Percentiles rank a stretch among this genome's conserved stretches.
These are phyloP conservation scores for Ormosia emarginata DNA, from an alignment of 306 rosid genomes.

Conservation along the genomic window DNA sequence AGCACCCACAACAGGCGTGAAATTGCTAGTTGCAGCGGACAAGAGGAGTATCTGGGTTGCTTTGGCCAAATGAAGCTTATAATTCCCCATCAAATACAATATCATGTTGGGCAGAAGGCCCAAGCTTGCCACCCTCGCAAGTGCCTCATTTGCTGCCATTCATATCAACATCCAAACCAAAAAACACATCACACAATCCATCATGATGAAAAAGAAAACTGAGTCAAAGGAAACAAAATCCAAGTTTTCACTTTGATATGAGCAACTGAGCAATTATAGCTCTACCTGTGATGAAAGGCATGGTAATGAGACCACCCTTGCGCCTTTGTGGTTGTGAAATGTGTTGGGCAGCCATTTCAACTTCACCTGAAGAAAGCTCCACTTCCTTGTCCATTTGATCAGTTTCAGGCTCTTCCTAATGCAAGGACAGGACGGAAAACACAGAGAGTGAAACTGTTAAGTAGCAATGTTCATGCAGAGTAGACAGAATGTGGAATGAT, in stretches of 20 bases:
- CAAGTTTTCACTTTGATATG: neutral
- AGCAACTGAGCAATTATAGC: neutral
- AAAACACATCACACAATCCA: too few relatives aligned
- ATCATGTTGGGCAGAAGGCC: slow-evolving; percentile 66
- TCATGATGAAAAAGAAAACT: neutral
- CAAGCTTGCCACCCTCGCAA: slow-evolving; percentile 54
- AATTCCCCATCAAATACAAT: slow-evolving; percentile 47
- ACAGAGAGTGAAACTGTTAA: neutral
- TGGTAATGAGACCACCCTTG: slow-evolving; percentile 67
- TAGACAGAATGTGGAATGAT: neutral
- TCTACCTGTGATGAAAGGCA: slow-evolving; percentile 79
- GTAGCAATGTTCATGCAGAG: neutral
- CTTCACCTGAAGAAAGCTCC: slow-evolving; percentile 14
- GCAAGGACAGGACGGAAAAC: too few relatives aligned
- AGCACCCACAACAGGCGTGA: slow-evolving; percentile 64
- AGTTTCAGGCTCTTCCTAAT: neutral
- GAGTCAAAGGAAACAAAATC: neutral
- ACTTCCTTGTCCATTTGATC: slow-evolving; percentile 32
- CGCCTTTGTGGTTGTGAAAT: neutral
- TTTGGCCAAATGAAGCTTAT: slow-evolving; percentile 40
- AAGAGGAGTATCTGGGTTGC: slow-evolving; percentile 47
- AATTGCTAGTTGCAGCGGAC: slow-evolving; percentile 47
- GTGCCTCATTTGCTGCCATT: slow-evolving; percentile 60
- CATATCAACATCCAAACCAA: neutral
- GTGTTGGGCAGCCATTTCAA: neutral